Conservation (phyloP, 352 stramenopile genomes). For the Phytophthora cajani region DNA sequence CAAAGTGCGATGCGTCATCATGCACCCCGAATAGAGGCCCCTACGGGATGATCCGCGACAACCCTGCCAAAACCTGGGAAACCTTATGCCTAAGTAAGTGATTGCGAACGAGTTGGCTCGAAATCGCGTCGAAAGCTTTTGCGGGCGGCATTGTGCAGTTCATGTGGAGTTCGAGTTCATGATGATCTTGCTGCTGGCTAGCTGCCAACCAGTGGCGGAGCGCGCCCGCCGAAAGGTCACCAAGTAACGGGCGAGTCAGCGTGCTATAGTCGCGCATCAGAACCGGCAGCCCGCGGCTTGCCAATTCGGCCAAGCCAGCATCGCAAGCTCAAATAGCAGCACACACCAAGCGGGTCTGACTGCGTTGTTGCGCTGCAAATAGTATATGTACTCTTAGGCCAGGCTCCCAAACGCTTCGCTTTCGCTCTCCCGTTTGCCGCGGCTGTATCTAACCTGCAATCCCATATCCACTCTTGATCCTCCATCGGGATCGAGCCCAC, state of each 20-base stretch:
- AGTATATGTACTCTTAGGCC: not conserved
- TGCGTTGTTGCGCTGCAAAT: too few relatives aligned
- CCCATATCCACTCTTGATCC: not conserved
- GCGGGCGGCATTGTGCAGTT: not conserved
- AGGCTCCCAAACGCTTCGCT: not conserved
- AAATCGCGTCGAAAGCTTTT: not conserved
- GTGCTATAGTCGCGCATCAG: conserved; percentile 13
- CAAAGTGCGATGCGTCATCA: not conserved
- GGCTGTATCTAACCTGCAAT: not conserved
- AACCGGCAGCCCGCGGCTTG: not conserved
- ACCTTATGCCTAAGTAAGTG: not conserved
- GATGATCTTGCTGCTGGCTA: not conserved
- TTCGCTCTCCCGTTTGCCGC: too few relatives aligned
- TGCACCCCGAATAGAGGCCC: too few relatives aligned
- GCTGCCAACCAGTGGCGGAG: conserved; percentile 12
- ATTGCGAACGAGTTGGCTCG: too few relatives aligned
- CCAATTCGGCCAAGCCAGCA: not conserved
- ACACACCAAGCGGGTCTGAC: not conserved
- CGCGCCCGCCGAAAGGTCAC: conserved; percentile 19
- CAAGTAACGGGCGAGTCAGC: conserved; percentile 19
- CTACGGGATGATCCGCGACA: not conserved
- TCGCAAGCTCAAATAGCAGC: not conserved
- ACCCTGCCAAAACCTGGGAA: not conserved
- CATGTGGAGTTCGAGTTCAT: not conserved
- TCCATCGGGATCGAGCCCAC: not conserved